These are phyloP conservation scores for Amniculicola lignicola DNA, from an alignment of 495 filamentous ascomycete species.

Conservation along the genomic window DNA sequence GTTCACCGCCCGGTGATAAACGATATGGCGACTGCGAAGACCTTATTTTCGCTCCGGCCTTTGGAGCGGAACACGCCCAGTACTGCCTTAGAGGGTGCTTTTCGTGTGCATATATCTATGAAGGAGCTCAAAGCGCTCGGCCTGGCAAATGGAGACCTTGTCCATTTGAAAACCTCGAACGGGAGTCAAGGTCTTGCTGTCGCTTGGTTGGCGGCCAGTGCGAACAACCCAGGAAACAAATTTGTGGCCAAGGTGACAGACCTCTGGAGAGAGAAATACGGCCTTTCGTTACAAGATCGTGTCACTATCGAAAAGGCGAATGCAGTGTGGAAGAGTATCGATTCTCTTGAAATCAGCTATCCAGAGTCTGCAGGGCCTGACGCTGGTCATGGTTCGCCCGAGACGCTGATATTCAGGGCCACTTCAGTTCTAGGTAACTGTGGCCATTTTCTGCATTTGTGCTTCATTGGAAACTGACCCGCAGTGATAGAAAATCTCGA, in stretches of 20 bases:
- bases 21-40: slow-evolving; percentile 8
- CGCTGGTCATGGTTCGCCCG: slow-evolving; percentile 45
- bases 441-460: no score
- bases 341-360: slow-evolving; percentile 9
- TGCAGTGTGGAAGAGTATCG: slow-evolving; percentile 7
- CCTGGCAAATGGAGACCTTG: slow-evolving; percentile 58
- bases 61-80: slow-evolving; percentile 11
- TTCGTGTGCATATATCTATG: slow-evolving; percentile 65
- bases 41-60: slow-evolving; percentile 23
- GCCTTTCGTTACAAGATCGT: slow-evolving; percentile 16
- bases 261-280: slow-evolving; percentile 45
- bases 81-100: slow-evolving; percentile 54
- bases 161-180: slow-evolving; percentile 42
- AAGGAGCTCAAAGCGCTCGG: slow-evolving; percentile 59
- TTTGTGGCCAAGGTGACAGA: slow-evolving; percentile 42
- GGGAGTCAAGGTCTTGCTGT: slow-evolving; percentile 18
- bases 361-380: not conserved
- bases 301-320: slow-evolving; percentile 22
- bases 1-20: no score
- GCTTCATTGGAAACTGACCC: slow-evolving; percentile 5
- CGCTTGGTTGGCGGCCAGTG: slow-evolving; percentile 16
- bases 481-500: slow-evolving; percentile 22
- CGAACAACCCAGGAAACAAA: slow-evolving; percentile 27
- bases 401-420: no score
- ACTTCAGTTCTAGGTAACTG: not conserved